Evolutionary conservation across 148 eudicot species (phyloP).

Genomic region (Amaranthus palmeri): DNA sequence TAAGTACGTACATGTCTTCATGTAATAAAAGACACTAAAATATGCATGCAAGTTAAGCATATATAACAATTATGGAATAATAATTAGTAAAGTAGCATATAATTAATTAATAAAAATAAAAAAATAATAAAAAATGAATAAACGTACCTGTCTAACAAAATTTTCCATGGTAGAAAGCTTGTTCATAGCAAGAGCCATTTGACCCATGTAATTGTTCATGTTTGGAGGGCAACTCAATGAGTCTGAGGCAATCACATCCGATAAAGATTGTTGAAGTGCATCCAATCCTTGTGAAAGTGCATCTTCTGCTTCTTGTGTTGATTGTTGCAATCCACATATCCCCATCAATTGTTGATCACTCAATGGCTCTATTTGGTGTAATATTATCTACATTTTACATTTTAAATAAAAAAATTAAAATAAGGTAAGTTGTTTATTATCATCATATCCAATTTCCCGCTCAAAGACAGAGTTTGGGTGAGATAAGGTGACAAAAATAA

Average conservation of each 20-base stretch:
- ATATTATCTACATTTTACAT: slow-evolving; percentile 38
- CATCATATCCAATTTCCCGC: too few species aligned
- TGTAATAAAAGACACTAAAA: too few species aligned
- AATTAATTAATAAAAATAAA: too few species aligned
- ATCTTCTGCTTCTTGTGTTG: slow-evolving; percentile 79
- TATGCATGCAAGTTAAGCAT: too few species aligned
- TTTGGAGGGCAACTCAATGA: slow-evolving; percentile 49
- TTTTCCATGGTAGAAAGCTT: slow-evolving; percentile 79
- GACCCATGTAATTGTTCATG: slow-evolving; percentile 76
- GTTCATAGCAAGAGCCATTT: slow-evolving; percentile 84
- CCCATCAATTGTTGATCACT: slow-evolving; percentile 75
- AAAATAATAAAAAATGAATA: not conserved
- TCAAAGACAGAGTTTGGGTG: too few species aligned
- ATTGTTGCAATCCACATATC: slow-evolving; percentile 70
- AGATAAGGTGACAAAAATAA: too few species aligned
- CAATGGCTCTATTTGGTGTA: slow-evolving; percentile 77
- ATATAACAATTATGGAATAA: too few species aligned
- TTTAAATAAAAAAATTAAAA: too few species aligned
- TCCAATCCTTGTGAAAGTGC: slow-evolving; percentile 77
- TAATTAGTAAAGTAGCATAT: too few species aligned
- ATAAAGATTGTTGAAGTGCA: slow-evolving; percentile 56
- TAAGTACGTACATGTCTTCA: too few species aligned
- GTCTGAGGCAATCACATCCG: slow-evolving; percentile 62
- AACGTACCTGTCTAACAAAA: slow-evolving; percentile 73
- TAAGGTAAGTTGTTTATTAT: too few species aligned